Conservation (phyloP, 352 stramenopile genomes). For the Thraustochytrium sp. region DNA sequence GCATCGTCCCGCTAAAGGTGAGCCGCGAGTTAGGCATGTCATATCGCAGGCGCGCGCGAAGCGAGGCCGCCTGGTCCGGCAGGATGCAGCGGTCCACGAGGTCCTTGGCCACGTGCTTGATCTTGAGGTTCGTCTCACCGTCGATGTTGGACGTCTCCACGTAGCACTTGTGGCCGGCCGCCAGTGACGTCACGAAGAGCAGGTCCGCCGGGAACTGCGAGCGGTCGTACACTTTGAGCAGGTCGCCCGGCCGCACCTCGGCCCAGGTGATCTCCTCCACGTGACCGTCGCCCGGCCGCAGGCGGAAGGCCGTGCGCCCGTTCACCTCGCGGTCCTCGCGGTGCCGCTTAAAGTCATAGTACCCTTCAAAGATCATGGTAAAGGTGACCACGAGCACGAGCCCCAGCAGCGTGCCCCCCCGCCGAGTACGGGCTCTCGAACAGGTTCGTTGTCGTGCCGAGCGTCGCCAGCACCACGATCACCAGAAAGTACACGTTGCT, state of each 20-base stretch:
- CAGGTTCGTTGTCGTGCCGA: slow-evolving; percentile 55
- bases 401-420: slow-evolving; percentile 18
- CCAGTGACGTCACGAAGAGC: slow-evolving; percentile 72
- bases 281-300: slow-evolving; percentile 45
- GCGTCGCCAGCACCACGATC: slow-evolving; percentile 81
- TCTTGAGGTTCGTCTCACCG: slow-evolving; percentile 83
- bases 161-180: slow-evolving; percentile 59
- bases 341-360: slow-evolving; percentile 55
- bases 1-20: slow-evolving; percentile 57
- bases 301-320: slow-evolving; percentile 56
- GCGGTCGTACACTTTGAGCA: slow-evolving; percentile 74
- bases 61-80: not conserved
- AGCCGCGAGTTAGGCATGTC: slow-evolving; percentile 55
- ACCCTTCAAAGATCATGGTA: slow-evolving; percentile 43
- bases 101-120: slow-evolving; percentile 47
- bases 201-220: slow-evolving; percentile 81
- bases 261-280: slow-evolving; percentile 48
- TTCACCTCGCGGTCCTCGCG: slow-evolving; percentile 64
- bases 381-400: slow-evolving; percentile 32
- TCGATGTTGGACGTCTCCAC: slow-evolving; percentile 81
- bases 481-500: slow-evolving; percentile 89
- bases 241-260: slow-evolving; percentile 72
- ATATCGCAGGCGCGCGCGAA: slow-evolving; percentile 49
- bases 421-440: slow-evolving; percentile 53
- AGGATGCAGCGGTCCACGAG: slow-evolving; percentile 7